phyloP scores from a whole-genome alignment of 2,329 filamentous ascomycete species.

The Hirsutella minnesotensis region DNA sequence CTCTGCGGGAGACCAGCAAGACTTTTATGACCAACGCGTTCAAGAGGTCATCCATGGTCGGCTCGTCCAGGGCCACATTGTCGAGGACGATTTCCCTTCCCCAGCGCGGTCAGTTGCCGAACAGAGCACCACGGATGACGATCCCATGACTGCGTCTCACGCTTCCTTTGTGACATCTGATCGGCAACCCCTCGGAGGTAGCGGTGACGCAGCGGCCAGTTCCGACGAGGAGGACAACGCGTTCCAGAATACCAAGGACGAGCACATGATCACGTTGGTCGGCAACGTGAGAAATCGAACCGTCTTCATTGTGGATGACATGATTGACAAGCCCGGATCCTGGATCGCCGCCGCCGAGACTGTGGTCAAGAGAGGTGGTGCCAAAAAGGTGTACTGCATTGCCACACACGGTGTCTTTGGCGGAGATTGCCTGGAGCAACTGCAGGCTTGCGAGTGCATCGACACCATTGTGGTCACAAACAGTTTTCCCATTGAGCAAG shows the following conservation, averaged over 20 bases:
- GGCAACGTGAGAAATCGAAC: constrained; percentile 81
- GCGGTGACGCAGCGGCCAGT: constrained; percentile 67
- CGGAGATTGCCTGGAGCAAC: constrained; percentile 75
- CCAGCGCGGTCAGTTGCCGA: constrained; percentile 59
- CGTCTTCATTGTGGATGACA: constrained; percentile 94
- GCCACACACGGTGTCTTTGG: constrained; percentile 94
- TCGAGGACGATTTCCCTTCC: constrained; percentile 85
- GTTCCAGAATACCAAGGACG: constrained; percentile 66
- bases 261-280: constrained; percentile 95
- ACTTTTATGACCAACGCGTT: constrained; percentile 70
- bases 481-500: constrained; percentile 80
- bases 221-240: constrained; percentile 91
- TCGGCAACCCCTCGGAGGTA: constrained; percentile 62
- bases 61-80: constrained; percentile 86
- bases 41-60: constrained; percentile 85
- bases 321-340: constrained; percentile 94
- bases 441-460: constrained; percentile 88
- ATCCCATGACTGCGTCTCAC: constrained; percentile 69
- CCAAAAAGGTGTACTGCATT: constrained; percentile 94
- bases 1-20: constrained; percentile 23
- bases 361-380: constrained; percentile 82
- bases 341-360: constrained; percentile 98
- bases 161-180: constrained; percentile 67
- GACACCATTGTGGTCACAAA: constrained; percentile 92
- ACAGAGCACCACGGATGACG: constrained; percentile 55